Conservation (phyloP, 495 filamentous ascomycete species). For the Oidiodendron maius region DNA sequence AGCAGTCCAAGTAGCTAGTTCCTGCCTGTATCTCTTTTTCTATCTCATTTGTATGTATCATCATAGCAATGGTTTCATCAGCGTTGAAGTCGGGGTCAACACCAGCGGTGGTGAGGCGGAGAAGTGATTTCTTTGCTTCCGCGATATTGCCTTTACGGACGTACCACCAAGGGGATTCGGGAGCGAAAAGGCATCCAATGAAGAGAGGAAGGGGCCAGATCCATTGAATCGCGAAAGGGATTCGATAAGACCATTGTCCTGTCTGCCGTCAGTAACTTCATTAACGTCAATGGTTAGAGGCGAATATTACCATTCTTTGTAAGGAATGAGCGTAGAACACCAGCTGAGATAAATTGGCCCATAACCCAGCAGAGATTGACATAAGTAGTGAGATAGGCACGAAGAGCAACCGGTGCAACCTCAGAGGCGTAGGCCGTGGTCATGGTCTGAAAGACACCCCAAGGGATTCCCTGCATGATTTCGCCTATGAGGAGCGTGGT, state of each 20-base stretch:
- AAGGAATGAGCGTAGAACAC: conserved; percentile 58
- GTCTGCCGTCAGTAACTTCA: neutral
- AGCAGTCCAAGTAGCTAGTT: conserved; percentile 47
- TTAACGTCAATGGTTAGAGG: neutral
- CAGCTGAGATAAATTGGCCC: conserved; percentile 49
- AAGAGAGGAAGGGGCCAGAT: conserved; percentile 67
- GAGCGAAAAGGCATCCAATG: conserved; percentile 55
- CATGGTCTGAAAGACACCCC: conserved; percentile 57
- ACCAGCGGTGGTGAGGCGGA: conserved; percentile 38
- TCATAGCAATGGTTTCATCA: conserved; percentile 46
- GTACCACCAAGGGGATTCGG: conserved; percentile 76
- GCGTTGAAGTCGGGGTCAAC: conserved; percentile 30
- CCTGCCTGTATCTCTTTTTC: conserved; percentile 52
- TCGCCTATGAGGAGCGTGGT: conserved; percentile 56
- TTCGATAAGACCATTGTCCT: conserved; percentile 5
- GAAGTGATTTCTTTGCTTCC: conserved; percentile 40
- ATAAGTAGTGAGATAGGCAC: conserved; percentile 55
- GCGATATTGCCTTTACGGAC: conserved; percentile 48
- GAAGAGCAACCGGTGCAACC: conserved; percentile 54
- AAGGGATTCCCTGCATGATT: conserved; percentile 66
- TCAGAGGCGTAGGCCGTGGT: conserved; percentile 69
- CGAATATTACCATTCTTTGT: conserved; percentile 27
- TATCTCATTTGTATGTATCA: conserved; percentile 53
- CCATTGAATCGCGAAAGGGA: conserved; percentile 51
- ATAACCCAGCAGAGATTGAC: conserved; percentile 39